Conservation (phyloP, 108 stramenopile species). For the Skeletonema menzelii region DNA sequence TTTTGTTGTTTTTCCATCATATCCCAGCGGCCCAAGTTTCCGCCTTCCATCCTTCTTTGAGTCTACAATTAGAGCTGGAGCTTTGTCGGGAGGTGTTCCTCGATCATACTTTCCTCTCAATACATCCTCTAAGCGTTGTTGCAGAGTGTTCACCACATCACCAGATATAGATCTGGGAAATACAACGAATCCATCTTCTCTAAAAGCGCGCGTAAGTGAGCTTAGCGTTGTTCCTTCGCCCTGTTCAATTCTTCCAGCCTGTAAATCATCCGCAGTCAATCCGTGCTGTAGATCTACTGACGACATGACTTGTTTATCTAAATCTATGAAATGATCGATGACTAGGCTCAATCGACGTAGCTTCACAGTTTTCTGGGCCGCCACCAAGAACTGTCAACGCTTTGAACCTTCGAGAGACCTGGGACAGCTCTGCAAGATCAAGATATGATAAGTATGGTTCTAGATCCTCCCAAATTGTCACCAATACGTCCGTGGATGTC, state of each 20-base stretch:
- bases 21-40: constrained; percentile 9
- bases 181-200: constrained; percentile 65
- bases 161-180: constrained; percentile 47
- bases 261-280: background rate
- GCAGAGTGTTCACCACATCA: constrained; percentile 45
- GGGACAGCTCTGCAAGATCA: no score
- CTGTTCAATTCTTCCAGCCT: background rate
- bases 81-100: constrained; percentile 65
- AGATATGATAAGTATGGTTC: no score
- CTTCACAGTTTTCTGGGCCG: no score
- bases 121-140: constrained; percentile 64
- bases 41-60: constrained; percentile 5
- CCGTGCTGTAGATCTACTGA: background rate
- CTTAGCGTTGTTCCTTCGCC: background rate
- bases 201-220: constrained; percentile 36
- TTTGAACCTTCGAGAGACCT: no score
- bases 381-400: no score
- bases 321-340: no score
- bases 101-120: constrained; percentile 72
- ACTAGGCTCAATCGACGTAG: no score
- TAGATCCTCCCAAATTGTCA: no score
- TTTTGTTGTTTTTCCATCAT: constrained; percentile 12
- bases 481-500: no score
- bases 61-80: constrained; percentile 39
- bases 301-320: background rate